Percentiles rank a stretch among this genome's conserved stretches.
Evolutionary conservation across 108 stramenopile species (phyloP).

Genomic region (Aurantiochytrium sp.): DNA sequence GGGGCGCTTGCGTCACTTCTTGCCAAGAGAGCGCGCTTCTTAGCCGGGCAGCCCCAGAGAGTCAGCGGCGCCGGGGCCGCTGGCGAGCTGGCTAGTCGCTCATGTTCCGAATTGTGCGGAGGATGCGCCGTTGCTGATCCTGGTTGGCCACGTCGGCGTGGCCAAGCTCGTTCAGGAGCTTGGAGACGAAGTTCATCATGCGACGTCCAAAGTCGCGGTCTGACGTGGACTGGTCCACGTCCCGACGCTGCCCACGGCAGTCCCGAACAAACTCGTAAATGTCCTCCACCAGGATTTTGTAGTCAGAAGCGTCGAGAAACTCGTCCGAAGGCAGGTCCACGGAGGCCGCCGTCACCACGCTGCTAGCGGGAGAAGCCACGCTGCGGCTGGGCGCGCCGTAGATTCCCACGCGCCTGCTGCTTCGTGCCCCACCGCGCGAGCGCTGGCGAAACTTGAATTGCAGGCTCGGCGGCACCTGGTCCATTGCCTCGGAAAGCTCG

Average conservation of each 20-base stretch:
- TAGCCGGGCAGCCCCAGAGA: no score
- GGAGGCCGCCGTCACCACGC: not conserved
- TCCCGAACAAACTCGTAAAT: constrained; percentile 13
- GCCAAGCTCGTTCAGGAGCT: constrained; percentile 22
- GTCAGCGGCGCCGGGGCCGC: no score
- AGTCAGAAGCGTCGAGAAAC: not conserved
- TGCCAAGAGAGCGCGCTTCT: no score
- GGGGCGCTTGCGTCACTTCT: no score
- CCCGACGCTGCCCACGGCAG: not conserved
- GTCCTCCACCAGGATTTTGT: not conserved
- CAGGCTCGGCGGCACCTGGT: not conserved
- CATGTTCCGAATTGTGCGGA: not conserved
- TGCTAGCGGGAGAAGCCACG: not conserved
- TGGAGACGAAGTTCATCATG: constrained; percentile 23
- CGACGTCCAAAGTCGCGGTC: constrained; percentile 5
- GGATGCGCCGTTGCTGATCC: not conserved
- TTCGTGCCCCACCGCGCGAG: not conserved
- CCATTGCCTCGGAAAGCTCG: not conserved
- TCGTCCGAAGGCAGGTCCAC: not conserved
- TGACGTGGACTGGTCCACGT: not conserved
- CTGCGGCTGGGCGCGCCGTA: not conserved
- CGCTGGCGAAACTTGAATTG: not conserved
- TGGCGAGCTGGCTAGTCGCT: no score
- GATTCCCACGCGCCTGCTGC: not conserved
- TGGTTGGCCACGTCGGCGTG: not conserved